Evolutionary conservation across 2,329 filamentous ascomycete genomes (phyloP), one percentile per base, ranked within the genome.

Genomic region (Aaosphaeria pasadenensis): DNA sequence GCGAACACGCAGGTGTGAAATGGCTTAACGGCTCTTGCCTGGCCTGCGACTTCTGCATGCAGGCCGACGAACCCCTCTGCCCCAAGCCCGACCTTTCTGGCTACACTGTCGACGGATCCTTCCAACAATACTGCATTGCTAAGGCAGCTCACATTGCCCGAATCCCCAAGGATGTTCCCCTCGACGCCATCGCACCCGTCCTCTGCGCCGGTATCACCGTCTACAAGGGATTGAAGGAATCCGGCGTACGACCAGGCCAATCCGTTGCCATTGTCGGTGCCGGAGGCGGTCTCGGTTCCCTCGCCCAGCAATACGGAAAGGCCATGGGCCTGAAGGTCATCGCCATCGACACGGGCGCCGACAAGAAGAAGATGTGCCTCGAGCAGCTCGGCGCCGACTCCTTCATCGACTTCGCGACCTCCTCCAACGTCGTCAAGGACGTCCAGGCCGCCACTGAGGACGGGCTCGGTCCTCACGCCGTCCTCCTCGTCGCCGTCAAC

Each of bases 21-120:
- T 96, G 91, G 91, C 79, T 96, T 65, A 94, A 96, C 73, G 88
- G 89, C 55, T 86, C 87, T 42, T 96, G 92, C 73, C 77, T 95
- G 53, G 72, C 79, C 55, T 97, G 91, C 76, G 80, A 84, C 59
- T 95, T 89, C 80, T 96, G 91, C 77, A 84, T 87, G 66, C 80
- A 84, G 59, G 72, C 82, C 42, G 88, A 95, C 59, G 91, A 96
- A 75, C 86, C 89, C 3, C 85, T 96, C 5, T 97, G 92, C 76
- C 71, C 80, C 11, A 77, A 88, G 50, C 83, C 88, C 29, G 75
- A 81, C 33, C 82, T 96, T 38, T 95, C 90, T 1, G 92, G 92
- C 48, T 96, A 95, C 80, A 95, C 89, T 4, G 90, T 96, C 67
- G 89, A 96, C 69, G 91, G 91, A 31, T 85, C 86, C 39, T 96